A percentile compares a stretch with the other conserved stretches of the same genome.
These are phyloP conservation scores for Falciphora oryzae DNA, from an alignment of 2,329 filamentous ascomycete genomes.

Conservation along the genomic window DNA sequence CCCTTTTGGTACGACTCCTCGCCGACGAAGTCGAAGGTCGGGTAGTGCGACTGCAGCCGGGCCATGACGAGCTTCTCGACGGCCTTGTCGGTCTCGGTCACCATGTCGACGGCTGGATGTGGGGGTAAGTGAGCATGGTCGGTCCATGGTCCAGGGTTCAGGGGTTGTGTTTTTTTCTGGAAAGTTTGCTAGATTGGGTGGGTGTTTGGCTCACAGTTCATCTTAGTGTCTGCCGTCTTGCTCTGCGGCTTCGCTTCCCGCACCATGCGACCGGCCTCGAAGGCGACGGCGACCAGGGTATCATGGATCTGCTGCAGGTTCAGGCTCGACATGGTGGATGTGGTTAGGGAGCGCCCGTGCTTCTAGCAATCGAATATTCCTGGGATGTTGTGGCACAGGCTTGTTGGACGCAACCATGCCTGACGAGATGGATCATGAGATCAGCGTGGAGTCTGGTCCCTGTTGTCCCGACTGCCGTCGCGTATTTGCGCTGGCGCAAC, in stretches of 20 bases:
- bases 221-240: slow-evolving; percentile 53
- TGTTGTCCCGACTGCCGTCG: too few species aligned
- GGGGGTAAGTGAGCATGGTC: background rate
- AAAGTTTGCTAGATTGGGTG: slow-evolving; percentile 13
- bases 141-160: too few species aligned
- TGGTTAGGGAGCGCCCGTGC: too few species aligned
- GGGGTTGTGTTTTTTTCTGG: too few species aligned
- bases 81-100: slow-evolving; percentile 62
- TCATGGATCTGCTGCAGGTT: slow-evolving; percentile 58
- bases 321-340: slow-evolving; percentile 43
- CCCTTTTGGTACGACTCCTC: slow-evolving; percentile 73
- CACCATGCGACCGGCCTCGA: slow-evolving; percentile 61
- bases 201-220: slow-evolving; percentile 47
- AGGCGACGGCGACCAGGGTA: slow-evolving; percentile 52
- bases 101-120: slow-evolving; percentile 56
- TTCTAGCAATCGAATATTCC: background rate
- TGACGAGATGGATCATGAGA: background rate
- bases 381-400: background rate
- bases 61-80: slow-evolving; percentile 57
- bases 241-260: slow-evolving; percentile 53
- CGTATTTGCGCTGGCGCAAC: too few species aligned
- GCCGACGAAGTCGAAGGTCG: slow-evolving; percentile 59
- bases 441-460: background rate
- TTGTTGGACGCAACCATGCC: background rate
- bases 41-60: slow-evolving; percentile 46